A percentile compares a stretch with the other conserved stretches of the same genome.
phyloP scores from a whole-genome alignment of 768 basidiomycete species.

The Auricularia cornea region DNA sequence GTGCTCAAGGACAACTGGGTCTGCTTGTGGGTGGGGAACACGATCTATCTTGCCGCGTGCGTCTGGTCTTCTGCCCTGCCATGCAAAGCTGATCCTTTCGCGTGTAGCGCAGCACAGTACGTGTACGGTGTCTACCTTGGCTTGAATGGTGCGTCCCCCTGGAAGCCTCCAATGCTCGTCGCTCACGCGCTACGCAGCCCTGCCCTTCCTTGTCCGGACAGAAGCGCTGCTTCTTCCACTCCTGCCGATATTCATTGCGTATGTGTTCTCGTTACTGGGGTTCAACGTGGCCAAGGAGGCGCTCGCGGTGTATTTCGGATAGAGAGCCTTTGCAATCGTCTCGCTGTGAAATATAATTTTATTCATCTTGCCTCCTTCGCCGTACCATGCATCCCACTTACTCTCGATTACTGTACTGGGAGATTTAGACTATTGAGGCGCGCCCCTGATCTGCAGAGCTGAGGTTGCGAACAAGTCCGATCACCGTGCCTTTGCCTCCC shows the following conservation, averaged over 20 bases:
- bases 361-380: no score
- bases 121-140: constrained; percentile 87
- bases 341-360: neutral
- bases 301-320: constrained; percentile 72
- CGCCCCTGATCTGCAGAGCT: no score
- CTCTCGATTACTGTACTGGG: no score
- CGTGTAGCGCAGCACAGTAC: constrained; percentile 74
- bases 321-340: constrained; percentile 4
- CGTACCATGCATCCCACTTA: no score
- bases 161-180: neutral
- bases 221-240: constrained; percentile 88
- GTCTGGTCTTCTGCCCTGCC: constrained; percentile 17
- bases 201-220: constrained; percentile 90
- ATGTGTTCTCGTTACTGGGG: constrained; percentile 78
- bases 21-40: constrained; percentile 90
- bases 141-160: constrained; percentile 51
- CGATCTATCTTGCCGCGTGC: constrained; percentile 80
- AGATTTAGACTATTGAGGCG: no score
- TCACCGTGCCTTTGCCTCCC: neutral
- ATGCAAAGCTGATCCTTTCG: neutral
- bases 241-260: constrained; percentile 77
- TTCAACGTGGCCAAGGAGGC: constrained; percentile 84
- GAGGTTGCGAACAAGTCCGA: neutral
- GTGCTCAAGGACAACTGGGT: constrained; percentile 84
- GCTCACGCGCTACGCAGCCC: constrained; percentile 38